phyloP scores from a whole-genome alignment of 306 rosid genomes.

The Castanea mollissima region DNA sequence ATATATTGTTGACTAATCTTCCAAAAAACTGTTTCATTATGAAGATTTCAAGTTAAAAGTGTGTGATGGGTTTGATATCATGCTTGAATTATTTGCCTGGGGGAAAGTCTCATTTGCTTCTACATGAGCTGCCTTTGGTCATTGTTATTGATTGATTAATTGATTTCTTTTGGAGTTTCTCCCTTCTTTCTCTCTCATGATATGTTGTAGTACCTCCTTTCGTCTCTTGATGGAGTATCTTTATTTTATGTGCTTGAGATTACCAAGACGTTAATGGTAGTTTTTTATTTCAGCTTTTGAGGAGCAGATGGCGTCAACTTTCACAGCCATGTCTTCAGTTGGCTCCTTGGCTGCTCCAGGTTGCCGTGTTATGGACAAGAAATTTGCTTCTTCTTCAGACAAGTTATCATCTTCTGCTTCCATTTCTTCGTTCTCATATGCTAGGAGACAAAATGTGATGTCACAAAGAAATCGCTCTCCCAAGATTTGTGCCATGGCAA shows the following conservation, averaged over 20 bases:
- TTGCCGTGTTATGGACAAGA: slow-evolving; percentile 31
- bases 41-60: too few relatives aligned
- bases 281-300: not conserved
- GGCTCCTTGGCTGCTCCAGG: slow-evolving; percentile 54
- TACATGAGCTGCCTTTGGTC: not conserved
- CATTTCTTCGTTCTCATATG: slow-evolving; percentile 57
- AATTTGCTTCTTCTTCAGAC: slow-evolving; percentile 24
- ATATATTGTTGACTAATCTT: too few relatives aligned
- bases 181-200: not conserved
- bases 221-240: not conserved
- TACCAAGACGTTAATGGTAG: not conserved
- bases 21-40: too few relatives aligned
- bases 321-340: slow-evolving; percentile 60
- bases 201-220: not conserved
- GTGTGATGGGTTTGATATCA: too few relatives aligned
- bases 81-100: too few relatives aligned
- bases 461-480: slow-evolving; percentile 36
- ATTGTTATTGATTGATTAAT: not conserved
- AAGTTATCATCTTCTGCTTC: slow-evolving; percentile 65
- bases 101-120: not conserved
- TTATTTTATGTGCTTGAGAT: not conserved
- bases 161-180: not conserved
- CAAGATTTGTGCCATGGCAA: slow-evolving; percentile 88
- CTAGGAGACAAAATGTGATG: slow-evolving; percentile 35
- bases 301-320: slow-evolving; percentile 72